phyloP scores from a whole-genome alignment of 345 rosid species.

The Anacardium occidentale region DNA sequence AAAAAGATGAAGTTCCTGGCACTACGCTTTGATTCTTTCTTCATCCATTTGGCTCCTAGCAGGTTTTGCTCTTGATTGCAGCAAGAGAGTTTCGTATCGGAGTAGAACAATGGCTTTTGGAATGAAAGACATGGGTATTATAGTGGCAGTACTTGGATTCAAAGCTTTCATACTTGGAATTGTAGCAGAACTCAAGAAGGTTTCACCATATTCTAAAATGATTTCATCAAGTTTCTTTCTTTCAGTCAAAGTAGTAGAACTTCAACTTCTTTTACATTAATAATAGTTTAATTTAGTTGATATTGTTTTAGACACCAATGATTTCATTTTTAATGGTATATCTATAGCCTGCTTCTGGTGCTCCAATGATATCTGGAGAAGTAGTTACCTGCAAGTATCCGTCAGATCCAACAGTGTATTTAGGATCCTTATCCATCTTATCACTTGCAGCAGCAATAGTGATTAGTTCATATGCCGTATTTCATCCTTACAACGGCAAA shows the following conservation, averaged over 20 bases:
- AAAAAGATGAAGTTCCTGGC: neutral
- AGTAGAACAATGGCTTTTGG: constrained; percentile 23
- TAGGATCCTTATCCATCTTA: constrained; percentile 27
- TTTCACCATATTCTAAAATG: neutral
- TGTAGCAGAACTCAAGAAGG: constrained; percentile 31
- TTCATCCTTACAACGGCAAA: constrained; percentile 32
- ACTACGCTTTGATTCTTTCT: neutral
- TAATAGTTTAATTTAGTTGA: neutral
- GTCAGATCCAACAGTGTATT: constrained; percentile 24
- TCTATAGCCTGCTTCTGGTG: constrained; percentile 25
- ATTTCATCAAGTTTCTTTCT: neutral
- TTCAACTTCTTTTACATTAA: neutral
- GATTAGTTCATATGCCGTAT: constrained; percentile 20
- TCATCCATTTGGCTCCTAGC: neutral
- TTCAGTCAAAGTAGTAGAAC: neutral
- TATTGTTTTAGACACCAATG: too few relatives aligned
- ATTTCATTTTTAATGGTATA: too few relatives aligned
- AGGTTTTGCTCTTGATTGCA: neutral
- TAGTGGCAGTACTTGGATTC: constrained; percentile 19
- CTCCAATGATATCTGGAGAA: constrained; percentile 1
- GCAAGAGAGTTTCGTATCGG: neutral
- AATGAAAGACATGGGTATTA: constrained; percentile 19
- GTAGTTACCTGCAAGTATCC: constrained; percentile 32
- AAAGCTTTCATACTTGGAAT: constrained; percentile 24
- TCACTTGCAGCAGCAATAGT: constrained; percentile 21